These are phyloP conservation scores for Globisporangium abappressorium DNA, from an alignment of 352 stramenopile species.

Conservation along the genomic window DNA sequence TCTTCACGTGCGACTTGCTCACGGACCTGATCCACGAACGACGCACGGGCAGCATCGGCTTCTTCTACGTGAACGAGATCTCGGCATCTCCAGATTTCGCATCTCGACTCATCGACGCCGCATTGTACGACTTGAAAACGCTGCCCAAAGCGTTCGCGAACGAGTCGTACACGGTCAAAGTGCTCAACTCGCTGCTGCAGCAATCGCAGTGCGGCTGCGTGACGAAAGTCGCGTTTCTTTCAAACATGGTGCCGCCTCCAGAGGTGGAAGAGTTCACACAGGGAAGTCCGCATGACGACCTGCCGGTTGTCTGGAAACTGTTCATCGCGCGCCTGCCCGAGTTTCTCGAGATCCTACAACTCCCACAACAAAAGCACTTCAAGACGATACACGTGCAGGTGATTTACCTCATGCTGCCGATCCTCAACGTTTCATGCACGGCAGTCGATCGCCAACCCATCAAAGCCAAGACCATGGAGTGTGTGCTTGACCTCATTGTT, in stretches of 20 bases:
- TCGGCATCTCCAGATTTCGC: slow-evolving; percentile 30
- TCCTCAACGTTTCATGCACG: slow-evolving; percentile 70
- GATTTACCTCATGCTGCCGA: slow-evolving; percentile 71
- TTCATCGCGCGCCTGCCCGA: slow-evolving; percentile 43
- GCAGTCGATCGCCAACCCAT: slow-evolving; percentile 49
- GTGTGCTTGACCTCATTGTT: slow-evolving; percentile 88
- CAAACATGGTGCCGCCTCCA: neutral
- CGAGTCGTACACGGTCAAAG: slow-evolving; percentile 70
- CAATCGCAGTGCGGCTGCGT: slow-evolving; percentile 71
- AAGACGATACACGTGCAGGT: slow-evolving; percentile 63
- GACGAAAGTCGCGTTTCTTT: slow-evolving; percentile 43
- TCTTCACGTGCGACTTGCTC: slow-evolving; percentile 77
- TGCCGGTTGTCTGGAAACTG: slow-evolving; percentile 61
- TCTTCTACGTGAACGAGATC: slow-evolving; percentile 40
- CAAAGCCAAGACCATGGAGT: slow-evolving; percentile 34
- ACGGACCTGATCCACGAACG: slow-evolving; percentile 77
- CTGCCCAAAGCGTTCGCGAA: slow-evolving; percentile 67
- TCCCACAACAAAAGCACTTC: slow-evolving; percentile 35
- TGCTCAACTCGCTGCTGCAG: slow-evolving; percentile 77
- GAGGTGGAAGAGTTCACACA: slow-evolving; percentile 18
- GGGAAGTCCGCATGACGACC: slow-evolving; percentile 49
- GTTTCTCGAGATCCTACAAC: slow-evolving; percentile 35
- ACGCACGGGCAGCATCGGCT: slow-evolving; percentile 53
- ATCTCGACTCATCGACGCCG: slow-evolving; percentile 39
- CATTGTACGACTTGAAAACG: slow-evolving; percentile 35